Conservation (phyloP, 108 stramenopile species). For the Phaeodactylum tricornutum region DNA sequence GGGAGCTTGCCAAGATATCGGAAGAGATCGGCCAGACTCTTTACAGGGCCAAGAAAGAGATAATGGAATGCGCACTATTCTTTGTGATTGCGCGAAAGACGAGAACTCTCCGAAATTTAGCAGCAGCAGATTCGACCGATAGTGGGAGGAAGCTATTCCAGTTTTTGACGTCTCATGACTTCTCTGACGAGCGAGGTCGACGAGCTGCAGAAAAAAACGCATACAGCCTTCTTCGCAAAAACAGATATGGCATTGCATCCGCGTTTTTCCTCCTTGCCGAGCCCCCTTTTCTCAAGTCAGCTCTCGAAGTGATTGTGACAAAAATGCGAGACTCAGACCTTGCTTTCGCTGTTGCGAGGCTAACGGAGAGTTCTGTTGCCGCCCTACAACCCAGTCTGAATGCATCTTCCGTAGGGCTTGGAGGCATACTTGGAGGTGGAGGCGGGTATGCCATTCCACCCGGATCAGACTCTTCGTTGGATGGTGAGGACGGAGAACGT, state of each 20-base stretch:
- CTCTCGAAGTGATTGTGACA: constrained; percentile 57
- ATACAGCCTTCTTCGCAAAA: constrained; percentile 68
- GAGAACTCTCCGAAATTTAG: constrained; percentile 51
- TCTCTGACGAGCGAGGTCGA: constrained; percentile 53
- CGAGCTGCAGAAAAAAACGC: constrained; percentile 83
- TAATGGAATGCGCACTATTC: constrained; percentile 70
- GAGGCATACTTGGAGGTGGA: constrained; percentile 55
- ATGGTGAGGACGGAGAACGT: constrained; percentile 19
- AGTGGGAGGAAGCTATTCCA: constrained; percentile 72
- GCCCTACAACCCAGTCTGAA: constrained; percentile 13
- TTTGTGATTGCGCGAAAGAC: constrained; percentile 62
- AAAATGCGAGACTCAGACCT: constrained; percentile 67
- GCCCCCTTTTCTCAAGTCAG: constrained; percentile 70
- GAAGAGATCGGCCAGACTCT: constrained; percentile 73
- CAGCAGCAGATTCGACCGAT: constrained; percentile 58
- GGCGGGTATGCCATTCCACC: constrained; percentile 64
- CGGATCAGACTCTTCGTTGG: constrained; percentile 12
- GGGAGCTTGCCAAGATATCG: constrained; percentile 36
- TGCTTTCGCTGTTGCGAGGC: constrained; percentile 69
- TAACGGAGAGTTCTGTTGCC: constrained; percentile 33
- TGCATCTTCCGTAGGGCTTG: constrained; percentile 14
- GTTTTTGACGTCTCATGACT: constrained; percentile 59
- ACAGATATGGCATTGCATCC: constrained; percentile 56
- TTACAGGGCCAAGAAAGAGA: constrained; percentile 52
- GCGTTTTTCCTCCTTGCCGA: constrained; percentile 76